phyloP scores from a whole-genome alignment of 2,329 filamentous ascomycete genomes.

The Mollisia scopiformis region DNA sequence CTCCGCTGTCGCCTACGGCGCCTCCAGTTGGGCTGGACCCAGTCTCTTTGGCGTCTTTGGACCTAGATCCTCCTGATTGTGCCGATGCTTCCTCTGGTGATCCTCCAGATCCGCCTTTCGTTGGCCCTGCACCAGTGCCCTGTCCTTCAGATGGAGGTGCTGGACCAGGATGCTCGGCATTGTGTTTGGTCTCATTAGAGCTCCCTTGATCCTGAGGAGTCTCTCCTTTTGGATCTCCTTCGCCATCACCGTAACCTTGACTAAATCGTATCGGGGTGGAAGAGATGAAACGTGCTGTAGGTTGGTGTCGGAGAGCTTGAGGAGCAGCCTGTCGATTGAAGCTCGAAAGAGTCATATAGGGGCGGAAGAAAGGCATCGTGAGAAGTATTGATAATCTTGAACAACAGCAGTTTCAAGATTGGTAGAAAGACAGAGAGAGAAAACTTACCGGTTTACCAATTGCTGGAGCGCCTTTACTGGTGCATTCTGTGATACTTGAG shows the following conservation, averaged over 20 bases:
- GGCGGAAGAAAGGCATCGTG: constrained; percentile 26
- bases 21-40: constrained; percentile 37
- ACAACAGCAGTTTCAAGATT: background rate
- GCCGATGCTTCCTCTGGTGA: constrained; percentile 39
- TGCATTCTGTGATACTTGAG: background rate
- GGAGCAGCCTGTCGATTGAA: constrained; percentile 17
- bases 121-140: constrained; percentile 41
- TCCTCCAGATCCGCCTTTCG: constrained; percentile 36
- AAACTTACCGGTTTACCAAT: constrained; percentile 2
- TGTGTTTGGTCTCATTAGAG: constrained; percentile 37
- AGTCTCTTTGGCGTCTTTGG: constrained; percentile 44
- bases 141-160: constrained; percentile 43
- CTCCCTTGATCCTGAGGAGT: constrained; percentile 42
- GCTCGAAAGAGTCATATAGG: constrained; percentile 16
- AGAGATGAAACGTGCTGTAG: constrained; percentile 22
- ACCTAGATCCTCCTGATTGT: constrained; percentile 43
- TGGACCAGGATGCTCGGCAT: constrained; percentile 48
- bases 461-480: background rate
- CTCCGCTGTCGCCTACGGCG: constrained; percentile 25
- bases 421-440: background rate
- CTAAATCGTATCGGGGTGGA: constrained; percentile 17
- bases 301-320: constrained; percentile 11
- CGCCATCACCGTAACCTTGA: constrained; percentile 46
- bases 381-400: background rate
- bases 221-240: constrained; percentile 41